These are phyloP conservation scores for Boletus speciosus DNA, from an alignment of 768 basidiomycete species.

Conservation along the genomic window DNA sequence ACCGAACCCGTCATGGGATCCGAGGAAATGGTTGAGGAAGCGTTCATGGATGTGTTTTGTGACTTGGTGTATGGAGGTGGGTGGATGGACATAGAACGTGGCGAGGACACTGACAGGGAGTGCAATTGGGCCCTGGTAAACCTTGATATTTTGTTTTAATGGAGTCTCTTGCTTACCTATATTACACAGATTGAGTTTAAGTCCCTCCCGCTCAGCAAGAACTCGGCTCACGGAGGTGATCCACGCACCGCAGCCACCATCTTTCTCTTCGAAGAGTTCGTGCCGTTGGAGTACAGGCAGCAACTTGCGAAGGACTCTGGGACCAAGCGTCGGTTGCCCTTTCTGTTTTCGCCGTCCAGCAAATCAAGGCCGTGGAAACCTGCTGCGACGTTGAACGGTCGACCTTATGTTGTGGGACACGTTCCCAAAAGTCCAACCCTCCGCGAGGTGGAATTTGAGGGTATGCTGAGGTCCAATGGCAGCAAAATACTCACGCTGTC, in stretches of 20 bases:
- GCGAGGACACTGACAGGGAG: constrained; percentile 72
- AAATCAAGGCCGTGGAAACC: constrained; percentile 66
- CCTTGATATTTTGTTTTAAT: constrained; percentile 3
- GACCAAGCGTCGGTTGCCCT: constrained; percentile 61
- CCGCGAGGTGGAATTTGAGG: constrained; percentile 78
- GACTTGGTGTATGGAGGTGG: constrained; percentile 79
- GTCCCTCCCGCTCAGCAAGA: constrained; percentile 50
- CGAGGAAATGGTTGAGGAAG: constrained; percentile 85
- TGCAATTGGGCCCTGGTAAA: constrained; percentile 91
- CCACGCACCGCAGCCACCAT: constrained; percentile 71
- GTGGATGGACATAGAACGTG: constrained; percentile 77
- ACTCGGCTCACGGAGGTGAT: constrained; percentile 38
- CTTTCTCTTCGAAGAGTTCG: constrained; percentile 90
- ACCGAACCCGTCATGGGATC: constrained; percentile 75
- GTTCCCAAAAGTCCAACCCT: constrained; percentile 50
- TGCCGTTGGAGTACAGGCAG: constrained; percentile 82
- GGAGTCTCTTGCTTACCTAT: constrained; percentile 1
- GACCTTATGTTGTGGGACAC: constrained; percentile 64
- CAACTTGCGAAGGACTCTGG: constrained; percentile 58
- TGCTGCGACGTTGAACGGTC: constrained; percentile 76
- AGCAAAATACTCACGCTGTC: constrained; percentile 40
- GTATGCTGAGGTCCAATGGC: constrained; percentile 55
- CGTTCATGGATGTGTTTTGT: constrained; percentile 85
- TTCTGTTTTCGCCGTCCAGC: constrained; percentile 55
- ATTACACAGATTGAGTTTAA: constrained; percentile 81